Conservation (phyloP, 345 rosid genomes). For the Sonneratia alba region DNA sequence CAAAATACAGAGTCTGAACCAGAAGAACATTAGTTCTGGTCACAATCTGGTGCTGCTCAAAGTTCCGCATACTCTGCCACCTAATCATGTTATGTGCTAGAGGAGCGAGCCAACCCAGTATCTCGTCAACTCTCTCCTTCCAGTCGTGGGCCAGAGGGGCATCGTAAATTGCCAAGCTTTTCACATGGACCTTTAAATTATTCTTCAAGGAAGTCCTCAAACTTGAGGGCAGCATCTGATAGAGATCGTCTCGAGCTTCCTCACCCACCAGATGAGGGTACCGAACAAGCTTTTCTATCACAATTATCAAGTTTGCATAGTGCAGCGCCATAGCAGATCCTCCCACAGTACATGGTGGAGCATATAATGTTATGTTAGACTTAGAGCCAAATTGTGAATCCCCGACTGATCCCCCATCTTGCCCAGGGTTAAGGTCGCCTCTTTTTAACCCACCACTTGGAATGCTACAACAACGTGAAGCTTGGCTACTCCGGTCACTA, state of each 20-base stretch:
- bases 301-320: slow-evolving; percentile 80
- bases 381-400: slow-evolving; percentile 36
- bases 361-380: slow-evolving; percentile 40
- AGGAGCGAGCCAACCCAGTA: slow-evolving; percentile 79
- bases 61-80: slow-evolving; percentile 91
- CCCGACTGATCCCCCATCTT: slow-evolving; percentile 11
- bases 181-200: slow-evolving; percentile 59
- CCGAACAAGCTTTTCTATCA: slow-evolving; percentile 78
- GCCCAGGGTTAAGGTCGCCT: slow-evolving; percentile 8
- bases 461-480: slow-evolving; percentile 32
- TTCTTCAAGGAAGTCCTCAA: slow-evolving; percentile 51
- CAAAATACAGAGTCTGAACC: slow-evolving; percentile 80
- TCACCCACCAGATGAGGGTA: slow-evolving; percentile 93
- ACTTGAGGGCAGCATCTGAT: slow-evolving; percentile 88
- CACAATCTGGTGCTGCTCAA: slow-evolving; percentile 87
- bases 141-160: slow-evolving; percentile 93
- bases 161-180: slow-evolving; percentile 79
- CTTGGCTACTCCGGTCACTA: slow-evolving; percentile 35
- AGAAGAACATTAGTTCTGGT: slow-evolving; percentile 67
- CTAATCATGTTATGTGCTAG: slow-evolving; percentile 90
- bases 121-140: slow-evolving; percentile 72
- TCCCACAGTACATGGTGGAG: slow-evolving; percentile 67
- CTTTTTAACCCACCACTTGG: slow-evolving; percentile 25
- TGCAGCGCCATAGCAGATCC: slow-evolving; percentile 86
- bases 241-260: slow-evolving; percentile 90